A percentile compares a stretch with the other conserved stretches of the same genome.
Conservation (phyloP, 305 asterid genomes). For the Solanum chacoense region DNA sequence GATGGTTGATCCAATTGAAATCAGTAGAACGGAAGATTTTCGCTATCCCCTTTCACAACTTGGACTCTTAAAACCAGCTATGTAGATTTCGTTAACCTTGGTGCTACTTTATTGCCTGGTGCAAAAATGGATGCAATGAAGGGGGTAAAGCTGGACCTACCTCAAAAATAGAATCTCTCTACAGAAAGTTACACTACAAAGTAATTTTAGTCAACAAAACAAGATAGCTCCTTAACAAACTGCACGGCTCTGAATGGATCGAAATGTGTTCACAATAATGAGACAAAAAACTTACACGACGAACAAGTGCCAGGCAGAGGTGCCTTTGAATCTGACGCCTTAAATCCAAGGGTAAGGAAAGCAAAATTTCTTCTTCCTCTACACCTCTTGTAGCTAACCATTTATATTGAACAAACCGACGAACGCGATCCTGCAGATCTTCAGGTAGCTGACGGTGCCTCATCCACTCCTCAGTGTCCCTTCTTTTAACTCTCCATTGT, state of each 20-base stretch:
- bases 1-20: not conserved
- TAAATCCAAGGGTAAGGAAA: constrained; percentile 62
- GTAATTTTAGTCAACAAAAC: not conserved
- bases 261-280: not conserved
- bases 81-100: not conserved
- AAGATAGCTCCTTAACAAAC: not conserved
- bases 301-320: constrained; percentile 79
- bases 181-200: not conserved
- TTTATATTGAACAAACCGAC: constrained; percentile 70
- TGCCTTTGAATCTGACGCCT: constrained; percentile 74
- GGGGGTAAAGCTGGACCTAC: not conserved
- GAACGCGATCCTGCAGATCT: constrained; percentile 64
- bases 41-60: not conserved
- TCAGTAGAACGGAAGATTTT: not conserved
- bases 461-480: constrained; percentile 98
- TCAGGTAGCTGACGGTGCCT: constrained; percentile 79
- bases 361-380: constrained; percentile 63
- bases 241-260: not conserved
- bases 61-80: not conserved
- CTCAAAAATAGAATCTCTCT: not conserved
- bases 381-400: constrained; percentile 92
- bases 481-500: constrained; percentile 75
- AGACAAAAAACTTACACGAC: constrained; percentile 55
- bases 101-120: not conserved
- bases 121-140: not conserved